Percentiles rank a stretch among this genome's conserved stretches.
Evolutionary conservation across 169 alveolate genomes (phyloP).

Genomic region (Cryptosporidium tyzzeri): DNA sequence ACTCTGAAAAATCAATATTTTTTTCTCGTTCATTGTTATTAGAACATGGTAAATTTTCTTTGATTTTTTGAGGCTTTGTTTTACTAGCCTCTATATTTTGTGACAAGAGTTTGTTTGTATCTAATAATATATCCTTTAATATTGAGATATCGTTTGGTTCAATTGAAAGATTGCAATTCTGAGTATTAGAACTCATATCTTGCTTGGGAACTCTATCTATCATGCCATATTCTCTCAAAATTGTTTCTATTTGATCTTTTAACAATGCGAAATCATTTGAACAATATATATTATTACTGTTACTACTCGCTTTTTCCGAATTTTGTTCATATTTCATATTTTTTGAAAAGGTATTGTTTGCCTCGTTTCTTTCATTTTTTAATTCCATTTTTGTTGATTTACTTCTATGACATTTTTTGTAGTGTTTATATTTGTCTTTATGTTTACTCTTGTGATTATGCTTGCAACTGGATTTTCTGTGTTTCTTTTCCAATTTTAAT

Average conservation of each 20-base stretch:
- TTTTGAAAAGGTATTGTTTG: background rate
- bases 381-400: background rate
- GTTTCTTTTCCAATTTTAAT: background rate
- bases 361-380: background rate
- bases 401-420: background rate
- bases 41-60: background rate
- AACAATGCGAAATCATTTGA: background rate
- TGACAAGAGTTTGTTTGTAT: slow-evolving; percentile 3
- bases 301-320: background rate
- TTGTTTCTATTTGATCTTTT: slow-evolving; percentile 34
- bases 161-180: background rate
- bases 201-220: background rate
- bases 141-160: slow-evolving; percentile 12
- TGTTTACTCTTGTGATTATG: background rate
- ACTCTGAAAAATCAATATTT: background rate
- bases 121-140: slow-evolving; percentile 9
- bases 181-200: background rate
- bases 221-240: slow-evolving; percentile 36
- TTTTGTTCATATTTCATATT: background rate
- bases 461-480: background rate
- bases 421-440: slow-evolving; percentile 1
- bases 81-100: background rate
- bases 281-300: background rate
- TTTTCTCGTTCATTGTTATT: background rate
- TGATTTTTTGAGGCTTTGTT: background rate